These are phyloP conservation scores for Madurella fahalii DNA, from an alignment of 2,329 filamentous ascomycete genomes.

Conservation along the genomic window DNA sequence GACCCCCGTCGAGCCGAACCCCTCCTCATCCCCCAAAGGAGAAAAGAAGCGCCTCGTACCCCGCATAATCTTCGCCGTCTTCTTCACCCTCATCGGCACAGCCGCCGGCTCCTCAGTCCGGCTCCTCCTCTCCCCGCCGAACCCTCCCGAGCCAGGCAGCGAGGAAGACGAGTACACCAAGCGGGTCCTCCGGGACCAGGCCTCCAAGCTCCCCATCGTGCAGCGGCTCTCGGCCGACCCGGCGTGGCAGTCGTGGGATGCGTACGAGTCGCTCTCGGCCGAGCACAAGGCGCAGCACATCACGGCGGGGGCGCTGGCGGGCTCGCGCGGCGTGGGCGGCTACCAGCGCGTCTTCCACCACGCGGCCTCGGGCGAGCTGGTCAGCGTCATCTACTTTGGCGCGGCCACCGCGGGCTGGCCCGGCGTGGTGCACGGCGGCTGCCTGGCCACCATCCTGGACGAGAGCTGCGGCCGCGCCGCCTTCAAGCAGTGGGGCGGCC, in stretches of 20 bases:
- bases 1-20: background rate
- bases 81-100: constrained; percentile 41
- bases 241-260: constrained; percentile 34
- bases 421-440: constrained; percentile 66
- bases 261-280: constrained; percentile 31
- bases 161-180: constrained; percentile 40
- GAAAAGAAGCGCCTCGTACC: constrained; percentile 17
- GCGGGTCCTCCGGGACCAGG: constrained; percentile 38
- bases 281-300: constrained; percentile 30
- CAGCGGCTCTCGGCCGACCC: constrained; percentile 43
- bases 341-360: constrained; percentile 65
- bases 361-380: constrained; percentile 49
- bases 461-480: constrained; percentile 65
- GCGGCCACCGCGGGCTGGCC: constrained; percentile 65
- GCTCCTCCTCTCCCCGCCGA: constrained; percentile 41
- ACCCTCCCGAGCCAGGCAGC: constrained; percentile 37
- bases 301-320: constrained; percentile 41
- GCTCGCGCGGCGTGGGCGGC: constrained; percentile 40
- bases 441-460: constrained; percentile 63
- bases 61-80: constrained; percentile 28
- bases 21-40: constrained; percentile 22
- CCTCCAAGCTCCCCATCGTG: constrained; percentile 46
- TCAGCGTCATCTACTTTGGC: constrained; percentile 66
- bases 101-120: constrained; percentile 36
- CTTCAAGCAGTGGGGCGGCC: constrained; percentile 31